Evolutionary conservation across 148 eudicot genomes (phyloP).

Genomic region (Limonium bicolor): DNA sequence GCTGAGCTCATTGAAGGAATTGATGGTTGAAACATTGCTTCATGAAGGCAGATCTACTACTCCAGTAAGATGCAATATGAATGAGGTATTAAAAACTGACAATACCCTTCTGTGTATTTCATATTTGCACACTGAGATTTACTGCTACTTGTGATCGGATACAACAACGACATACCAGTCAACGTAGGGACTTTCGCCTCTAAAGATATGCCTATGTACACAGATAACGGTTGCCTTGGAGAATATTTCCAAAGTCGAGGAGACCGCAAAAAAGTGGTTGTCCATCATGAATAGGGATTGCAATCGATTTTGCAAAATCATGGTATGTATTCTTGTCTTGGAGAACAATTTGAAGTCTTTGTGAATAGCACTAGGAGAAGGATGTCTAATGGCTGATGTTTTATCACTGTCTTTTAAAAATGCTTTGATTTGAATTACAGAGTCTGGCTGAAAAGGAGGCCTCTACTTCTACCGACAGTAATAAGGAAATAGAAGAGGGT

Average conservation of each 20-base stretch:
- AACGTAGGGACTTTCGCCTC: too few species aligned
- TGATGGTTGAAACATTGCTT: constrained; percentile 45
- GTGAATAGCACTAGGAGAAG: too few species aligned
- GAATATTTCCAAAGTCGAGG: constrained; percentile 55
- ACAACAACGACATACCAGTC: too few species aligned
- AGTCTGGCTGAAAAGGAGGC: constrained; percentile 22
- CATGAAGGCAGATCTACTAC: constrained; percentile 31
- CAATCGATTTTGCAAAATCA: constrained; percentile 79
- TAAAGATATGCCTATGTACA: neutral
- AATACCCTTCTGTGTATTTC: too few species aligned
- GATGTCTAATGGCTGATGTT: too few species aligned
- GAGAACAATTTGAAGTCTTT: constrained; percentile 1
- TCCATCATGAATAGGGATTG: constrained; percentile 77
- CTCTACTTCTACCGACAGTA: constrained; percentile 16
- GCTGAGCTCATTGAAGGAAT: constrained; percentile 46
- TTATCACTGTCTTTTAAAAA: too few species aligned
- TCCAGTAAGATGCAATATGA: constrained; percentile 33
- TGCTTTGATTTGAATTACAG: constrained; percentile 38
- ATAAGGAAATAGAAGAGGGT: constrained; percentile 13
- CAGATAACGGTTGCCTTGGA: constrained; percentile 59
- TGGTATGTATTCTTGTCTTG: constrained; percentile 35
- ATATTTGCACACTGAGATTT: too few species aligned
- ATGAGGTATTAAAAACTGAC: constrained; percentile 57
- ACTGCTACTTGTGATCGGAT: too few species aligned
- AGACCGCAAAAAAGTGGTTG: constrained; percentile 48